Percentiles rank a stretch among this genome's conserved stretches.
Evolutionary conservation across 2,329 filamentous ascomycete genomes (phyloP).

Genomic region (Podosphaera fusca): DNA sequence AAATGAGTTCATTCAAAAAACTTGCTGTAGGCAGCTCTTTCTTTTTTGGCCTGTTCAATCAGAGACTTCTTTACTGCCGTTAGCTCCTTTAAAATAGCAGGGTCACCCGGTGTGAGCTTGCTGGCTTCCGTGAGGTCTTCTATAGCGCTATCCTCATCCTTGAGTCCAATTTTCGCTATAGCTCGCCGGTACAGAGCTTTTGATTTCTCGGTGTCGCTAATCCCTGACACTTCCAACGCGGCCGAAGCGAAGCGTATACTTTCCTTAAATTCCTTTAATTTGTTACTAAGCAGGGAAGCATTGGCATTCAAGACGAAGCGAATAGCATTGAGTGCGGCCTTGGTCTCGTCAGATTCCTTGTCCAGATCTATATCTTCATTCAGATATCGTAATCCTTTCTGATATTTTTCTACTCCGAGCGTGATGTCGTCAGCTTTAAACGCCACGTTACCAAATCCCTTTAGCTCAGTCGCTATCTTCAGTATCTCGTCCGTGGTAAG

Average conservation of each 20-base stretch:
- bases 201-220: conserved; percentile 55
- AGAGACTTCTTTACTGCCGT: conserved; percentile 55
- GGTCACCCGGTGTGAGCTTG: conserved; percentile 51
- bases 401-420: conserved; percentile 70
- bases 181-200: conserved; percentile 78
- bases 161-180: conserved; percentile 48
- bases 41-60: conserved; percentile 53
- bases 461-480: conserved; percentile 64
- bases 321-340: conserved; percentile 43
- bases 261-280: conserved; percentile 49
- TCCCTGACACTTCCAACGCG: conserved; percentile 44
- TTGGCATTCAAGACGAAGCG: conserved; percentile 80
- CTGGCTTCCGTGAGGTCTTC: conserved; percentile 54
- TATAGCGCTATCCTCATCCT: conserved; percentile 66
- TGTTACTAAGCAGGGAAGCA: conserved; percentile 63
- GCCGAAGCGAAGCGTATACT: conserved; percentile 45
- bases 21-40: conserved; percentile 82
- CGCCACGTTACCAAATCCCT: conserved; percentile 76
- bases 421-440: conserved; percentile 57
- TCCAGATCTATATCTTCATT: conserved; percentile 63
- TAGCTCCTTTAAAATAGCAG: conserved; percentile 52
- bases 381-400: conserved; percentile 76
- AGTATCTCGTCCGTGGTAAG: conserved; percentile 43
- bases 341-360: conserved; percentile 44
- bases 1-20: conserved; percentile 34